Conservation (phyloP, 2,329 filamentous ascomycete species). For the Claviceps pusilla region DNA sequence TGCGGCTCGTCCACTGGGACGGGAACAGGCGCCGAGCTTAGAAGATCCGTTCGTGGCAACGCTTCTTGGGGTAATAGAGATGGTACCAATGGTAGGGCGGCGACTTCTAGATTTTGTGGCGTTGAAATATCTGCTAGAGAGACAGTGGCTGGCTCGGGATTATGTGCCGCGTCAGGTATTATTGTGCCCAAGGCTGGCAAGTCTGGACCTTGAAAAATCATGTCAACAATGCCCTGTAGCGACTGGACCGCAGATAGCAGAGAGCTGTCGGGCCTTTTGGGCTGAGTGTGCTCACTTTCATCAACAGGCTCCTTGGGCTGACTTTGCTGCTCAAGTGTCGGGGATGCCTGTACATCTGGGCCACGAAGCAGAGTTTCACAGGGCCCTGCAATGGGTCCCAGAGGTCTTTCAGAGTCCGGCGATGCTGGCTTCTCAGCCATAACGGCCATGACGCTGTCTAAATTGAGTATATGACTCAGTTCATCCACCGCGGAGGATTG, state of each 20-base stretch:
- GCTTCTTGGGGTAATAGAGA: constrained; percentile 9
- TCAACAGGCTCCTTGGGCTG: not conserved
- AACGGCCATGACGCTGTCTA: constrained; percentile 4
- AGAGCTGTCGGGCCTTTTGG: constrained; percentile 3
- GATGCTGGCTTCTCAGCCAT: not conserved
- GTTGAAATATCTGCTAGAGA: constrained; percentile 25
- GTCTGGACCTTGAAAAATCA: constrained; percentile 9
- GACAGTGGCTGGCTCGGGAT: constrained; percentile 18
- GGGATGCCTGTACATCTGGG: not conserved
- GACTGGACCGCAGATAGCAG: constrained; percentile 10
- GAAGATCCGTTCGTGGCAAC: constrained; percentile 3
- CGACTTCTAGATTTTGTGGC: constrained; percentile 12
- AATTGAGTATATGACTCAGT: constrained; percentile 7
- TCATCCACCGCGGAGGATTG: constrained; percentile 7
- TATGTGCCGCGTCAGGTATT: constrained; percentile 9
- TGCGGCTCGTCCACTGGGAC: constrained; percentile 14
- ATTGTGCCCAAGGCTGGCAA: constrained; percentile 9
- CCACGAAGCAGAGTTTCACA: not conserved
- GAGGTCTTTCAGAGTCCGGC: not conserved
- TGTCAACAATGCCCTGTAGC: constrained; percentile 10
- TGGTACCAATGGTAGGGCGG: constrained; percentile 10
- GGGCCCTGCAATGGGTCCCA: not conserved
- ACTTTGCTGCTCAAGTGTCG: not conserved
- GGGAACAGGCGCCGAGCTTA: constrained; percentile 12
- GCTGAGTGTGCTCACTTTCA: constrained; percentile 1